Evolutionary conservation across 768 basidiomycete genomes (phyloP), one percentile per base, ranked within the genome.

Genomic region (Termitomyces titanicus): DNA sequence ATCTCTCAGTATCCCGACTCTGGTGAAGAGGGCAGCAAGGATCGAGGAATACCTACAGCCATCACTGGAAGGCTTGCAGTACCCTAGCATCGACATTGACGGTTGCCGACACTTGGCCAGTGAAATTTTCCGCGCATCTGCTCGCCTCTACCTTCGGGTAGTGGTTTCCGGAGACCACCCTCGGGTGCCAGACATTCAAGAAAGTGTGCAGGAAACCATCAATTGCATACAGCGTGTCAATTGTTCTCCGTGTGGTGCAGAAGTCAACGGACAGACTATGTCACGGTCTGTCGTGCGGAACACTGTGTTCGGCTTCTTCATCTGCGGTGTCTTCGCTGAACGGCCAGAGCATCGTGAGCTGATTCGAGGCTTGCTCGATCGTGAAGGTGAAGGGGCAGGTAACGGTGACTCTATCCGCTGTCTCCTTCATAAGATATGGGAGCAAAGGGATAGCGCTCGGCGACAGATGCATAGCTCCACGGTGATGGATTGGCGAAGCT

Each of bases 131-230:
- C 85, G 89, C 51, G 78, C 85, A 7, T 82, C 89, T 47, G 82
- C 91, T 18, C 75, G 78, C 45, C 79, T 92, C 38, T 93, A 90
- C 70, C 77, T 94, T 38, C 84, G 85, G 64, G 80, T 86, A 15
- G 86, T 93, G 60, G 76, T 92, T 43, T 89, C 88, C 35, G 89
- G 88, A 5, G 84, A 88, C 66, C 75, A 74, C 59, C 89, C 91
- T 0, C 71, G 76, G 18, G 85, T 85, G 31, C 75, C 74, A 3
- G 88, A 92, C 62, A 86, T 92, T 62, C 67, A 69, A 18, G 66
- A 72, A 3, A 77, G 76, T 15, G 81, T 90, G 27, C 53, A 74
- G 17, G 79, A 85, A 20, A 81, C 81, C 42, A 76, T 88, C 66
- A 56, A 62, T 4, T 75, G 78, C 56, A 71, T 87, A 53, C 67